phyloP scores from a whole-genome alignment of 1,284 basidiomycete genomes.

The Sutorius eximius region DNA sequence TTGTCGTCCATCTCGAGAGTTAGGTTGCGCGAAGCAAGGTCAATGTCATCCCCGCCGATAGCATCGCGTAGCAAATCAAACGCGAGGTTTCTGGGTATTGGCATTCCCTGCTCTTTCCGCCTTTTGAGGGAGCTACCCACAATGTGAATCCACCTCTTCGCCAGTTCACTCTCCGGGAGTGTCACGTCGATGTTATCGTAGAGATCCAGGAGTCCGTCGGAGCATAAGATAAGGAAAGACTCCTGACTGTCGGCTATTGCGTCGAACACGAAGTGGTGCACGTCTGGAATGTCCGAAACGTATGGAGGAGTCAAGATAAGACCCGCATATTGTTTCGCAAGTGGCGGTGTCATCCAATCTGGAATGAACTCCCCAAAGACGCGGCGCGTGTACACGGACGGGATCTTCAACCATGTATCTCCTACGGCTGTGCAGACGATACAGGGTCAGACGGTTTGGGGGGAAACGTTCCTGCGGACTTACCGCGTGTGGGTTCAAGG shows the following conservation, averaged over 20 bases:
- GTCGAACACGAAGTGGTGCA: conserved; percentile 42
- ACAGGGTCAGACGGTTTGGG: conserved; percentile 24
- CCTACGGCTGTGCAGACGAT: conserved; percentile 50
- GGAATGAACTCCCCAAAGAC: conserved; percentile 49
- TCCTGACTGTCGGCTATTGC: conserved; percentile 22
- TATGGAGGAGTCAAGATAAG: conserved; percentile 62
- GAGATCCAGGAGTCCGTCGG: conserved; percentile 59
- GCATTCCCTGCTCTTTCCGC: conserved; percentile 10
- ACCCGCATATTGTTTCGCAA: conserved; percentile 42
- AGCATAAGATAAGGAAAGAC: conserved; percentile 48
- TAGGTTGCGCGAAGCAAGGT: conserved; percentile 53
- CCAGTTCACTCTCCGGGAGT: conserved; percentile 38
- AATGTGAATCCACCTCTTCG: conserved; percentile 43
- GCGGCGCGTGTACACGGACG: conserved; percentile 53
- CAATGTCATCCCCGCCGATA: conserved; percentile 53
- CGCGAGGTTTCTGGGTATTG: conserved; percentile 42
- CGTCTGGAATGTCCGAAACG: conserved; percentile 52
- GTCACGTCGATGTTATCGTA: conserved; percentile 41
- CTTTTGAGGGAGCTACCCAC: conserved; percentile 32
- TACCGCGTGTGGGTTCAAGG: conserved; percentile 66
- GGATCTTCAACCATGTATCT: conserved; percentile 63
- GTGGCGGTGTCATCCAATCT: conserved; percentile 46
- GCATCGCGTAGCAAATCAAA: conserved; percentile 54
- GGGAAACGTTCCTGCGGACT: conserved; percentile 17
- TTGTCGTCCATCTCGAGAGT: conserved; percentile 62